Percentiles rank a stretch among this genome's conserved stretches.
Evolutionary conservation across 768 basidiomycete species (phyloP).

Genomic region (Galerina sulciceps): DNA sequence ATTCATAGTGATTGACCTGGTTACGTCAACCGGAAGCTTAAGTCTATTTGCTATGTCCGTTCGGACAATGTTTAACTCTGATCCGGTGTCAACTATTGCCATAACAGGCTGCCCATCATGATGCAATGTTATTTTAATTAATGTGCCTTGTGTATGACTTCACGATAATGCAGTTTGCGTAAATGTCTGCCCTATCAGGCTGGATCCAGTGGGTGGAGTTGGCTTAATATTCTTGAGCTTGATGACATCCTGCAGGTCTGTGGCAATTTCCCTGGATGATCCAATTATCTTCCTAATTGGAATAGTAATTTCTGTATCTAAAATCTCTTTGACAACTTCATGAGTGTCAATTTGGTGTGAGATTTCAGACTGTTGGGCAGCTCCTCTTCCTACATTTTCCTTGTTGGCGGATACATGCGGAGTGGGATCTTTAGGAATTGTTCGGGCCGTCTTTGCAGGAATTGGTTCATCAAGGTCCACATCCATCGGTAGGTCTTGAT

Average conservation of each 20-base stretch:
- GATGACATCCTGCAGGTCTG: background rate
- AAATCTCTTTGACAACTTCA: constrained; percentile 2
- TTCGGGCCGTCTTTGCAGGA: background rate
- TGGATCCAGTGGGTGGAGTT: background rate
- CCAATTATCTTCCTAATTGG: constrained; percentile 9
- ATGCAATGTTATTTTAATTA: constrained; percentile 19
- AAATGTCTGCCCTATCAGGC: too few relatives aligned
- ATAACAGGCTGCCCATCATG: constrained; percentile 8
- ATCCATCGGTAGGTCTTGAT: constrained; percentile 4
- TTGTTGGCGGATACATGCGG: background rate
- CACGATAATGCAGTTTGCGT: background rate
- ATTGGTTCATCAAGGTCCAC: constrained; percentile 2
- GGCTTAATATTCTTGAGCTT: constrained; percentile 2
- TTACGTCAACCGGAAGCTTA: constrained; percentile 16
- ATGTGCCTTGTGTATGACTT: background rate
- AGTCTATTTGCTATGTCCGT: constrained; percentile 9
- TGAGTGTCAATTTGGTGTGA: constrained; percentile 7
- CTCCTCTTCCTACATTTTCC: background rate
- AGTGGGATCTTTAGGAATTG: background rate
- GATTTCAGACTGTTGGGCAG: constrained; percentile 10
- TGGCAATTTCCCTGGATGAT: constrained; percentile 7
- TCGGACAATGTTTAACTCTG: constrained; percentile 27
- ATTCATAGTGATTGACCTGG: constrained; percentile 11
- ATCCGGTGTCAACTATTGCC: constrained; percentile 31
- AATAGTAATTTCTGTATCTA: constrained; percentile 1